phyloP scores from a whole-genome alignment of 1,284 basidiomycete genomes.

The Trametes versicolor region DNA sequence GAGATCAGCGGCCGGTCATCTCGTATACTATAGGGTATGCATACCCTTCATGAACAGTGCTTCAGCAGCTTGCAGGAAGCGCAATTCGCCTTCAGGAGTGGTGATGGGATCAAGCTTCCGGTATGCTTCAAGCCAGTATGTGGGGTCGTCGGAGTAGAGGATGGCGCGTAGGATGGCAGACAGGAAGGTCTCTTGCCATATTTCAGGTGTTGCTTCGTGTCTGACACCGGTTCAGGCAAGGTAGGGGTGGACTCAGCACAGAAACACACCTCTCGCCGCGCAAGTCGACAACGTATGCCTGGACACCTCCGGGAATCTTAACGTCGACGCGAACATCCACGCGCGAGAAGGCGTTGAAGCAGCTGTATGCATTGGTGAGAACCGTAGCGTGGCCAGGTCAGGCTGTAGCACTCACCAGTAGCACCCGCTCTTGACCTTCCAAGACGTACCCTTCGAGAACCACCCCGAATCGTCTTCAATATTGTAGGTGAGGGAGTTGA shows the following conservation, averaged over 20 bases:
- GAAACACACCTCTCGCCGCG: constrained; percentile 87
- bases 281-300: constrained; percentile 94
- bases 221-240: constrained; percentile 50
- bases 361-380: constrained; percentile 56
- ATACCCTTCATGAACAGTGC: constrained; percentile 90
- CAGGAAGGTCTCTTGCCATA: constrained; percentile 98
- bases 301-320: constrained; percentile 97
- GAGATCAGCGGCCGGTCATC: constrained; percentile 8
- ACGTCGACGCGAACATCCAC: constrained; percentile 98
- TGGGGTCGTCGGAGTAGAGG: constrained; percentile 95
- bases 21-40: constrained; percentile 23
- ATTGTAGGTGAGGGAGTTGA: constrained; percentile 96
- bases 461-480: constrained; percentile 93
- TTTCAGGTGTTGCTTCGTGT: constrained; percentile 90
- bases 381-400: background rate
- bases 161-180: constrained; percentile 93
- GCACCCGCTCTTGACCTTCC: constrained; percentile 94
- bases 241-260: background rate
- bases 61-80: constrained; percentile 94
- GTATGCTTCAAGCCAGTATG: constrained; percentile 92
- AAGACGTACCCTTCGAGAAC: constrained; percentile 89
- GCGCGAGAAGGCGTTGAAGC: constrained; percentile 98
- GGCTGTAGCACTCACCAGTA: constrained; percentile 78
- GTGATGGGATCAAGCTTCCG: constrained; percentile 97
- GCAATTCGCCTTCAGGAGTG: constrained; percentile 86